Evolutionary conservation across 1,284 basidiomycete genomes (phyloP).

Genomic region (Pseudozyma pruni): DNA sequence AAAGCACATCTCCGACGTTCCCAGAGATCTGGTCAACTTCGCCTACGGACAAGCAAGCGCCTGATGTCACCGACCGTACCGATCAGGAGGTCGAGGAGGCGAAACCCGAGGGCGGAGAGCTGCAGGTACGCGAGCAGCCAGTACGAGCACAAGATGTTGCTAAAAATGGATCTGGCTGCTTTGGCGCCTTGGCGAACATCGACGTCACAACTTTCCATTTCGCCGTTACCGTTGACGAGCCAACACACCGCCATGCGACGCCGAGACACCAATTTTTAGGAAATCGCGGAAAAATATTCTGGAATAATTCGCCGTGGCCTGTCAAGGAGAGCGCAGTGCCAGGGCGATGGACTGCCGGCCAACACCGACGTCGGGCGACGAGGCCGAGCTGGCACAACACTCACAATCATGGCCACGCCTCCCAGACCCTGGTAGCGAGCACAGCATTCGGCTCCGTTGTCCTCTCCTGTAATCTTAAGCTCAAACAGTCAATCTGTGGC

Average conservation of each 20-base stretch:
- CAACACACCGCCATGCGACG: neutral
- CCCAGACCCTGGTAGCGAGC: neutral
- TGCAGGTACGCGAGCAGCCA: no score
- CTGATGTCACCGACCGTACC: no score
- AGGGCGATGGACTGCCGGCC: neutral
- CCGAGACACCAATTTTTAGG: no score
- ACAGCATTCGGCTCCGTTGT: neutral
- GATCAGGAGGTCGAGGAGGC: neutral
- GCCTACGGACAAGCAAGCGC: no score
- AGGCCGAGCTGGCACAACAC: no score
- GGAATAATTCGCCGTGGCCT: neutral
- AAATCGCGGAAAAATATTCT: neutral
- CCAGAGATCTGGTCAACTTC: no score
- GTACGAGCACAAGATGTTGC: neutral
- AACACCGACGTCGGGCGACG: neutral
- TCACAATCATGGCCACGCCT: no score
- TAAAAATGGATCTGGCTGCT: constrained; percentile 1
- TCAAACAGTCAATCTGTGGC: no score
- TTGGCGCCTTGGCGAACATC: constrained; percentile 3
- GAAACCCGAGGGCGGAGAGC: constrained; percentile 1
- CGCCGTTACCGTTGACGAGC: neutral
- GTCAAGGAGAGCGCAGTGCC: no score
- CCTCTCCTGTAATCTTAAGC: no score
- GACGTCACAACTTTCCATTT: constrained; percentile 5
- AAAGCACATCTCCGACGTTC: no score